phyloP scores from a whole-genome alignment of 2,329 filamentous ascomycete genomes.

The Xylariales sp. region DNA sequence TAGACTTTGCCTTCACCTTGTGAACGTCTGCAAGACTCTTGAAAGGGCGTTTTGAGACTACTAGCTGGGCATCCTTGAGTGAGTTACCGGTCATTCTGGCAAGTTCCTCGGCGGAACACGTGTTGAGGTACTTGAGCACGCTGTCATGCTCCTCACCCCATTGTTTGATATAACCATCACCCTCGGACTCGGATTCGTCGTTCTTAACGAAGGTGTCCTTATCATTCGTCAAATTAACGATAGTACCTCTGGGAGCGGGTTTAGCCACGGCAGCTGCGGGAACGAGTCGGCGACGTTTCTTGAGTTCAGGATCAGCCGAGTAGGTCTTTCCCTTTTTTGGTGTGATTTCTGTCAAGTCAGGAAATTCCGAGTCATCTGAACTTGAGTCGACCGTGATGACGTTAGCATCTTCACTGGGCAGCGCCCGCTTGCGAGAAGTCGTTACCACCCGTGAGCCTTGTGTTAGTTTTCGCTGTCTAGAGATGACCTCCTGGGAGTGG shows the following conservation, averaged over 20 bases:
- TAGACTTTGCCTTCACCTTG: constrained; percentile 45
- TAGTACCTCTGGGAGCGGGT: background rate
- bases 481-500: constrained; percentile 1
- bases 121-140: constrained; percentile 80
- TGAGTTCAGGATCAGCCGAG: background rate
- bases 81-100: constrained; percentile 76
- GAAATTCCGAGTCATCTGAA: constrained; percentile 12
- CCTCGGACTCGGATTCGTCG: constrained; percentile 10
- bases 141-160: constrained; percentile 33
- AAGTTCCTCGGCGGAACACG: constrained; percentile 68
- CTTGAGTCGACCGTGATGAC: constrained; percentile 15
- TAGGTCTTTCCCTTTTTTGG: constrained; percentile 21
- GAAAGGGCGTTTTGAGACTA: constrained; percentile 76
- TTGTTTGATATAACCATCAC: constrained; percentile 5
- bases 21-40: constrained; percentile 57
- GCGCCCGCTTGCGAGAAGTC: too few relatives aligned
- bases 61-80: constrained; percentile 60
- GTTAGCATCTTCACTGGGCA: background rate
- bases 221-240: background rate
- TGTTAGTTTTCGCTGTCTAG: constrained; percentile 14
- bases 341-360: constrained; percentile 1
- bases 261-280: background rate
- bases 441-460: background rate
- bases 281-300: constrained; percentile 3
- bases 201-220: background rate